Percentiles rank a stretch among this genome's conserved stretches.
phyloP scores from a whole-genome alignment of 805 yeast genomes.

The Vanderwaltozyma yarrowii region DNA sequence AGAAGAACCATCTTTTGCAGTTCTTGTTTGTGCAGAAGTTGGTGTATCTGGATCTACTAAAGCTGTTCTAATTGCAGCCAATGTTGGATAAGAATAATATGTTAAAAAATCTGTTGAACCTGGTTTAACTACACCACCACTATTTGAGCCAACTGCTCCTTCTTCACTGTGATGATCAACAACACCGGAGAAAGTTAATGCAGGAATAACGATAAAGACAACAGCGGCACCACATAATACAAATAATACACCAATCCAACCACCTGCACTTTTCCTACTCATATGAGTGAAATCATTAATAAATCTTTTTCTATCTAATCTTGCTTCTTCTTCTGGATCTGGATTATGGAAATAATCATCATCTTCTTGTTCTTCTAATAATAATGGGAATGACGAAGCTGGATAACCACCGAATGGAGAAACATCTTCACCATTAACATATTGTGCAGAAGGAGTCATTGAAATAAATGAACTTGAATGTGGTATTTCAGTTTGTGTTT shows the following conservation, averaged over 20 bases:
- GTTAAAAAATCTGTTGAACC: constrained; percentile 35
- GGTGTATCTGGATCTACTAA: constrained; percentile 61
- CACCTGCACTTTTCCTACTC: constrained; percentile 54
- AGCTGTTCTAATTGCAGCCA: constrained; percentile 41
- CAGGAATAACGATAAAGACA: constrained; percentile 76
- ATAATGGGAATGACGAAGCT: constrained; percentile 81
- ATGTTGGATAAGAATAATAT: constrained; percentile 38
- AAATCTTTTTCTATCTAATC: constrained; percentile 63
- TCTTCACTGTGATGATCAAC: constrained; percentile 24
- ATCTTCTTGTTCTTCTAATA: constrained; percentile 85
- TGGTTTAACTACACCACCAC: constrained; percentile 2
- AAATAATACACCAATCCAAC: constrained; percentile 48
- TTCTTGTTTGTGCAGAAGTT: constrained; percentile 35
- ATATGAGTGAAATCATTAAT: constrained; percentile 51
- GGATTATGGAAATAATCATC: constrained; percentile 96
- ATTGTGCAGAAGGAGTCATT: constrained; percentile 13
- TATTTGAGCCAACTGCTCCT: not conserved
- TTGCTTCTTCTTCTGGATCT: constrained; percentile 87
- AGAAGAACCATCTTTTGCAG: constrained; percentile 46
- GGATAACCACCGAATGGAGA: constrained; percentile 98
- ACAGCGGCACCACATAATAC: constrained; percentile 52
- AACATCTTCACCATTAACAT: constrained; percentile 54
- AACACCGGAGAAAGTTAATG: constrained; percentile 70
- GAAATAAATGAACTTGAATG: not conserved
- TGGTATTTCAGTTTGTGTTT: not conserved